Base-by-base conservation (phyloP, 2,329 filamentous ascomycete genomes). In the Domatiomyces globalis region DNA sequence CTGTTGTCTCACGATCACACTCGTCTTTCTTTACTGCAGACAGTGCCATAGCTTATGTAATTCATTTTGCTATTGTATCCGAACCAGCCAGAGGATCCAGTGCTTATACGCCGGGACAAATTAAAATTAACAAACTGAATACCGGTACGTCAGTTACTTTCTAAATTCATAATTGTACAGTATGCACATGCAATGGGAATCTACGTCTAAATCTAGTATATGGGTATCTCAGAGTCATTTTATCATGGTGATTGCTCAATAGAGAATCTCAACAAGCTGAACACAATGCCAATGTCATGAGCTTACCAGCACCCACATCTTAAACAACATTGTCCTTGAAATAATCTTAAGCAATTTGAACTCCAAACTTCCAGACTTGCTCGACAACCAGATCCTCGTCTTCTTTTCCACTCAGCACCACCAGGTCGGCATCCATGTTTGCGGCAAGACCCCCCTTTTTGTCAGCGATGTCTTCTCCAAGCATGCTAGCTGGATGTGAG, bases 361-460 rank as follows among this genome's bases (percentile, higher is more conserved):
- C 52, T 18, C 85, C 84, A 70, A 87, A 87, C 68, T 88, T 88
- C 84, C 84, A 88, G 18, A 87, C 84, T 66, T 86, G 78, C 54
- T 86, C 81, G n/a, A 88, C 72, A 9, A 76, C 70, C 43, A 90
- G 68, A 52, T 72, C 74, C 55, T 73, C 74, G 43, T 68, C 67
- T 7, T 57, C 67, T 46, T 63, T 67, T 19, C 69, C 65, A 4
- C 78, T 78, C 36, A 90, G 67, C 17, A 90, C 75, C 36, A 87
- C 77, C 47, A 90, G 64, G 65, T 84, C 81, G 5, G 80, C 81
- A 64, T 85, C 81, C 17, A 79, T 79, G 4, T 77, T 80, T n/a
- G 74, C 69, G 2, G 75, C 71, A 49, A 85, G 67, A 12, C 71
- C 73, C 0, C 87, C 87, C 67, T 92, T 92, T 48, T 75, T 66